A percentile compares a stretch with the other conserved stretches of the same genome.
phyloP scores from a whole-genome alignment of 495 filamentous ascomycete genomes.

The Penicillium fimorum region DNA sequence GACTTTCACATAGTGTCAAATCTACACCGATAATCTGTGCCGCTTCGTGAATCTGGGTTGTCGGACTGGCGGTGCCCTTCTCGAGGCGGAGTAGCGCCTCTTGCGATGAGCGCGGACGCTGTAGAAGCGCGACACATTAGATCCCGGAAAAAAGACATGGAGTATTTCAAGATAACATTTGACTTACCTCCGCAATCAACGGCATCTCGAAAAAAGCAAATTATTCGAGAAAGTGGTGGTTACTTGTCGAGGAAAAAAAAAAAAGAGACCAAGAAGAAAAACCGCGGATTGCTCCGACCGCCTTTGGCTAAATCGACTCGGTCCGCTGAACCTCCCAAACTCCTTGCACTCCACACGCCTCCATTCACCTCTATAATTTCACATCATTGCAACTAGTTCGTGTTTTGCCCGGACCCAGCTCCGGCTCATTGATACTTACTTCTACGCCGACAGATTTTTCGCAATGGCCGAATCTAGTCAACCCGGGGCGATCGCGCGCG shows the following conservation, averaged over 20 bases:
- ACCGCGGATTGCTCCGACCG: conserved; percentile 42
- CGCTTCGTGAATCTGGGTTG: conserved; percentile 44
- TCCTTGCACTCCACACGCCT: conserved; percentile 31
- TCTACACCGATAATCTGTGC: conserved; percentile 50
- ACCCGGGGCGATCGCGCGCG: conserved; percentile 49
- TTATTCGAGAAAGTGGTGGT: conserved; percentile 12
- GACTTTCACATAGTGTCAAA: conserved; percentile 35
- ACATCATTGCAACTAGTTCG: conserved; percentile 13
- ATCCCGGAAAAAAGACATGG: not conserved
- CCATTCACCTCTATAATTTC: conserved; percentile 24
- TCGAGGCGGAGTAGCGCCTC: conserved; percentile 52
- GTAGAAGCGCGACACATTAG: conserved; percentile 20
- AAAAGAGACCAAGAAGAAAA: conserved; percentile 22
- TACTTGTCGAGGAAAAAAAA: conserved; percentile 22
- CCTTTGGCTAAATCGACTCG: conserved; percentile 38
- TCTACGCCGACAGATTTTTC: conserved; percentile 25
- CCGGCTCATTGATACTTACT: conserved; percentile 4
- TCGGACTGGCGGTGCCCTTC: conserved; percentile 46
- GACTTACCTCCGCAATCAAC: conserved; percentile 43
- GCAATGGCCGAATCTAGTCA: conserved; percentile 58
- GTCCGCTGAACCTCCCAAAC: conserved; percentile 31
- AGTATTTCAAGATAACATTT: not conserved
- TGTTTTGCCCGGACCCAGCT: not conserved
- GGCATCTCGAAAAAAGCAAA: conserved; percentile 37
- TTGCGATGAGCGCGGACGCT: conserved; percentile 47